A percentile compares a stretch with the other conserved stretches of the same genome.
Conservation (phyloP, 2,329 filamentous ascomycete genomes). For the Arthroderma sp. region DNA sequence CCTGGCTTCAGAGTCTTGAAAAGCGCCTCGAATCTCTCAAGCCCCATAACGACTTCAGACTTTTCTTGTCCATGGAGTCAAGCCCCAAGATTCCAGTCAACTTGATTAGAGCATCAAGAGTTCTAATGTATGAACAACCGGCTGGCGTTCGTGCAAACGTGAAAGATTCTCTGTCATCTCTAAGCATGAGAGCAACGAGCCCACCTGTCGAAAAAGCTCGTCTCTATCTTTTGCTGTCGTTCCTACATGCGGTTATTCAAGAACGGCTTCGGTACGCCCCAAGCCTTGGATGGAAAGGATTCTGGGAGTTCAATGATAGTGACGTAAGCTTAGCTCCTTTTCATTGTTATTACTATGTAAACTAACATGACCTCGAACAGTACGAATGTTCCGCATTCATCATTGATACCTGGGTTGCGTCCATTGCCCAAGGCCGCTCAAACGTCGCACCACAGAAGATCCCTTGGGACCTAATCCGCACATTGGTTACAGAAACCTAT, state of each 20-base stretch:
- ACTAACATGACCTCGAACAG: conserved; percentile 32
- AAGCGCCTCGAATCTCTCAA: conserved; percentile 94
- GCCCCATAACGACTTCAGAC: conserved; percentile 79
- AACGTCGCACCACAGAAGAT: conserved; percentile 91
- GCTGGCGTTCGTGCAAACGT: conserved; percentile 95
- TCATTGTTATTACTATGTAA: neutral
- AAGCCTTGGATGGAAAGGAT: conserved; percentile 89
- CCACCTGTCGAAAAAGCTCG: conserved; percentile 82
- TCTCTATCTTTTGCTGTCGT: conserved; percentile 80
- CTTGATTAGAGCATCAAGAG: conserved; percentile 77
- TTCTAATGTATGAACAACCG: conserved; percentile 96
- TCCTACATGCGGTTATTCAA: conserved; percentile 91
- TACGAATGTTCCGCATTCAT: conserved; percentile 97
- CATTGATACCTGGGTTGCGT: conserved; percentile 87
- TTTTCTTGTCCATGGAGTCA: conserved; percentile 97
- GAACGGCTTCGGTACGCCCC: conserved; percentile 90
- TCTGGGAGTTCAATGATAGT: conserved; percentile 99
- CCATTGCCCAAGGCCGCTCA: conserved; percentile 67
- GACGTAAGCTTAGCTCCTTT: conserved; percentile 57
- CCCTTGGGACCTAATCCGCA: conserved; percentile 91
- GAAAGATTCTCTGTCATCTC: conserved; percentile 85
- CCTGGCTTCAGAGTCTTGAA: conserved; percentile 93
- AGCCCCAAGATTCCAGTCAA: conserved; percentile 96
- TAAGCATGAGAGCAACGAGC: conserved; percentile 64
- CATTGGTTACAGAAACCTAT: conserved; percentile 84